A percentile compares a stretch with the other conserved stretches of the same genome.
phyloP scores from a whole-genome alignment of 2,329 filamentous ascomycete species.

The Pyrenophora tritici-repentis region DNA sequence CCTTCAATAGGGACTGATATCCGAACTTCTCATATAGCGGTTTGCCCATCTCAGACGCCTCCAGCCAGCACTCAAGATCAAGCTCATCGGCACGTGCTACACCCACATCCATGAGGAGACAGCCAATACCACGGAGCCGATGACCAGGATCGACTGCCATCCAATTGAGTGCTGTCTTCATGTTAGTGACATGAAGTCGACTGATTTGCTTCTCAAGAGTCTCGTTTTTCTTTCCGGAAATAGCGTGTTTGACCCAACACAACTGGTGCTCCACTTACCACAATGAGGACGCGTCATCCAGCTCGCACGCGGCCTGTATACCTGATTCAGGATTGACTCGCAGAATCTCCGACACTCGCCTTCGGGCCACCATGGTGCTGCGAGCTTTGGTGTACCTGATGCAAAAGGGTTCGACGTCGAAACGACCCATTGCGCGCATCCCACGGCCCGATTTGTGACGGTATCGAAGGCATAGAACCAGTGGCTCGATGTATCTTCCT shows the following conservation, averaged over 20 bases:
- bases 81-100: conserved; percentile 40
- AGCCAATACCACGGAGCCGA: conserved; percentile 45
- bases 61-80: conserved; percentile 47
- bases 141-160: conserved; percentile 44
- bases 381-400: conserved; percentile 30
- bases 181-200: conserved; percentile 13
- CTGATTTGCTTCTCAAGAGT: neutral
- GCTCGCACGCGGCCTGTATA: conserved; percentile 35
- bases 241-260: conserved; percentile 2
- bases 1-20: conserved; percentile 35
- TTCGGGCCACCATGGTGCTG: conserved; percentile 45
- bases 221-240: neutral
- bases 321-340: conserved; percentile 41
- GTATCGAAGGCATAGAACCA: conserved; percentile 42
- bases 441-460: conserved; percentile 27
- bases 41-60: conserved; percentile 45
- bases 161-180: conserved; percentile 40
- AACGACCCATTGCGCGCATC: conserved; percentile 42
- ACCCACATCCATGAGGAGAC: conserved; percentile 44
- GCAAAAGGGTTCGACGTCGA: conserved; percentile 36
- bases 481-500: conserved; percentile 32
- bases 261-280: conserved; percentile 31
- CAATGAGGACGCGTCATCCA: conserved; percentile 45
- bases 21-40: conserved; percentile 44
- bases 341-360: conserved; percentile 41